A percentile compares a stretch with the other conserved stretches of the same genome.
Conservation (phyloP, 2,329 filamentous ascomycete species). For the Westerdykella sp. region DNA sequence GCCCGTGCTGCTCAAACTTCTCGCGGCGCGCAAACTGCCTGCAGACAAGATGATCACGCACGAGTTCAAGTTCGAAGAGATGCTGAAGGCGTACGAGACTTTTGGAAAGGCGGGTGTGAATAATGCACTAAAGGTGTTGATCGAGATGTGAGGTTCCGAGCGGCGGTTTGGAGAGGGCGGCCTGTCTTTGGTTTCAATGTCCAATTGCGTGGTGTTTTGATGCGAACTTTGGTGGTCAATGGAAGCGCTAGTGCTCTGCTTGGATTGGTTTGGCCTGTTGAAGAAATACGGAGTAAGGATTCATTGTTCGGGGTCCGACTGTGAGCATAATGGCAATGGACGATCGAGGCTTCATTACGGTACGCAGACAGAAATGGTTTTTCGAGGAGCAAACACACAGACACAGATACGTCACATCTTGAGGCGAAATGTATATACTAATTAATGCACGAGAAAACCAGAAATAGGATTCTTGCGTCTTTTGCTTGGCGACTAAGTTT, state of each 20-base stretch:
- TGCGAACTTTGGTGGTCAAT: too few species aligned
- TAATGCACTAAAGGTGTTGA: slow-evolving; percentile 42
- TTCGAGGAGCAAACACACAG: slow-evolving; percentile 18
- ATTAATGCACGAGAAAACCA: too few species aligned
- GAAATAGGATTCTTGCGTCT: too few species aligned
- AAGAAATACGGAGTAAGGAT: too few species aligned
- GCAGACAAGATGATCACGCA: slow-evolving; percentile 44
- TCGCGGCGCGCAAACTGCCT: slow-evolving; percentile 39
- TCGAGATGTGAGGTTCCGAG: slow-evolving; percentile 23
- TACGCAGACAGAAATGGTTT: background rate
- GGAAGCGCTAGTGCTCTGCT: too few species aligned
- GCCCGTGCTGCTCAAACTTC: slow-evolving; percentile 46
- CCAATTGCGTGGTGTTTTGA: too few species aligned
- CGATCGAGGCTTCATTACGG: too few species aligned
- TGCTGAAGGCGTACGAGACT: slow-evolving; percentile 42
- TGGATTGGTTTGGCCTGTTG: too few species aligned
- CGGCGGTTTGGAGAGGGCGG: background rate
- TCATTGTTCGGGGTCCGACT: too few species aligned
- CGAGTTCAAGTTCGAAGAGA: slow-evolving; percentile 39
- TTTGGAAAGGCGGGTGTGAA: slow-evolving; percentile 41
- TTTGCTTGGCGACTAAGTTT: too few species aligned
- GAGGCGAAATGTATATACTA: too few species aligned
- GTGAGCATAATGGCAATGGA: too few species aligned
- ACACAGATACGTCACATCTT: slow-evolving; percentile 34
- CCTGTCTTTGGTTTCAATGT: slow-evolving; percentile 1